A percentile compares a stretch with the other conserved stretches of the same genome.
phyloP scores from a whole-genome alignment of 108 stramenopile species.

The Discostella stelligeroides region DNA sequence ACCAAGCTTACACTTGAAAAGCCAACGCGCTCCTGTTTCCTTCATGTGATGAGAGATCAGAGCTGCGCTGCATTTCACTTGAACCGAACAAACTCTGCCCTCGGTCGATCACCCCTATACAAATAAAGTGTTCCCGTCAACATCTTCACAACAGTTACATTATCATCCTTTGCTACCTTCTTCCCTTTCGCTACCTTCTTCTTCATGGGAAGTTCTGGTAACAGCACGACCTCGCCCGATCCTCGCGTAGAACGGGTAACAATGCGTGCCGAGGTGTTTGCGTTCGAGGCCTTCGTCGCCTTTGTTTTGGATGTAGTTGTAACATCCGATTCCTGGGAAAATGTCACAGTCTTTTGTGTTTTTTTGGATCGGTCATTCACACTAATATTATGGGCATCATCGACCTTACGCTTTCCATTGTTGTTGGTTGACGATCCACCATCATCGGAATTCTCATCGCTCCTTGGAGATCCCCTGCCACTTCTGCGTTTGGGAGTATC shows the following conservation, averaged over 20 bases:
- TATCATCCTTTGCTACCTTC: conserved; percentile 44
- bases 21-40: background rate
- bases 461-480: conserved; percentile 12
- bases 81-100: conserved; percentile 65
- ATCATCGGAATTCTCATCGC: conserved; percentile 15
- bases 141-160: conserved; percentile 60
- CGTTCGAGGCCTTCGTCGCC: conserved; percentile 3
- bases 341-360: conserved; percentile 38
- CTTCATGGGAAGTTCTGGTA: conserved; percentile 15
- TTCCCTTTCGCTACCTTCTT: conserved; percentile 31
- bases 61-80: conserved; percentile 32
- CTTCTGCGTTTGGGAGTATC: conserved; percentile 5
- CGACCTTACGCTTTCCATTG: conserved; percentile 32
- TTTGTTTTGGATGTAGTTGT: conserved; percentile 17
- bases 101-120: conserved; percentile 62
- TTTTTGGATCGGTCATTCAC: conserved; percentile 23
- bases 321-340: conserved; percentile 45
- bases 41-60: background rate
- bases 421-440: background rate
- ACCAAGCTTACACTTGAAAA: too few species aligned
- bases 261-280: conserved; percentile 10
- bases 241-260: conserved; percentile 31
- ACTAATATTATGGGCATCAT: conserved; percentile 21
- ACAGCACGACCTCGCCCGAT: conserved; percentile 21
- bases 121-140: conserved; percentile 70